phyloP scores from a whole-genome alignment of 108 stramenopile species.

The Nitzschia sp. region DNA sequence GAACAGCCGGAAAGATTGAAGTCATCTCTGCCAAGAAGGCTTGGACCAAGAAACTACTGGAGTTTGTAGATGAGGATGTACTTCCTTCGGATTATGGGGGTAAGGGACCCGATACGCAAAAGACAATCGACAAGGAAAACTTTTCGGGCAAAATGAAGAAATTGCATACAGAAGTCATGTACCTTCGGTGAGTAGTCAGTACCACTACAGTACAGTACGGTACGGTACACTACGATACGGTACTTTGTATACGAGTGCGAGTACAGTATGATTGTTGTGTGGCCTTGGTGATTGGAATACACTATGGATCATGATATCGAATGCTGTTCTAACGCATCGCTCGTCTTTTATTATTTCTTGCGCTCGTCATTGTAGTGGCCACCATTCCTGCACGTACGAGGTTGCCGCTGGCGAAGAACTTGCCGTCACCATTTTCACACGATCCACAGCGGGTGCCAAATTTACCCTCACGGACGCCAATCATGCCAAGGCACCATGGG shows the following conservation, averaged over 20 bases:
- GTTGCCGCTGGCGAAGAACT: constrained; percentile 53
- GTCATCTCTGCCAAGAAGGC: constrained; percentile 61
- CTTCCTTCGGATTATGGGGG: constrained; percentile 85
- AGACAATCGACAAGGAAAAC: constrained; percentile 44
- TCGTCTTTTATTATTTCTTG: not conserved
- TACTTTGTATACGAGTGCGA: too few species aligned
- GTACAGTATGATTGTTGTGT: too few species aligned
- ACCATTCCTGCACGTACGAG: constrained; percentile 44
- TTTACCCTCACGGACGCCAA: constrained; percentile 56
- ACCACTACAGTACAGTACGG: too few species aligned
- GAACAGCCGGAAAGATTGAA: constrained; percentile 81
- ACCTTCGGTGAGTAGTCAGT: constrained; percentile 67
- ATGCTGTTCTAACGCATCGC: not conserved
- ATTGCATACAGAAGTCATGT: constrained; percentile 57
- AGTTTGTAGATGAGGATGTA: constrained; percentile 68
- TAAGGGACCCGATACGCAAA: constrained; percentile 54
- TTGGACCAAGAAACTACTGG: constrained; percentile 66
- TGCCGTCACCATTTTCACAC: constrained; percentile 64
- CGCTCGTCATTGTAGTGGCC: constrained; percentile 32
- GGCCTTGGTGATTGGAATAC: not conserved
- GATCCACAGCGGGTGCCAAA: constrained; percentile 67
- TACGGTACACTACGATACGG: too few species aligned
- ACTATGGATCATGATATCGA: too few species aligned
- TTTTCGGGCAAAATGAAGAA: constrained; percentile 57
- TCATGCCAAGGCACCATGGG: constrained; percentile 38